Evolutionary conservation across 202 grass and related monocot genomes (phyloP).

Genomic region (Musa balbisiana): DNA sequence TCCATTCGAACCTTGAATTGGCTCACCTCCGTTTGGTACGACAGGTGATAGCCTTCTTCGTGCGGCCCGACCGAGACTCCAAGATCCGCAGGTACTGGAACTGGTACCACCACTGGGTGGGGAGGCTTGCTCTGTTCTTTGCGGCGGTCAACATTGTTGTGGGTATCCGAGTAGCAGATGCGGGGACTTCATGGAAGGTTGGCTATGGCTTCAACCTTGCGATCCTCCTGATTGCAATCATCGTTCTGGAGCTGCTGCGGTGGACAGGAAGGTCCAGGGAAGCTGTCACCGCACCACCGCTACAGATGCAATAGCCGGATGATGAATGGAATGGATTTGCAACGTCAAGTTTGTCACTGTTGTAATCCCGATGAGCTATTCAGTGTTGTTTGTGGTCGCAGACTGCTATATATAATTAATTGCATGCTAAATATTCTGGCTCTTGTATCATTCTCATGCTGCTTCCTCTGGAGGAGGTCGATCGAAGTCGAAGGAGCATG

Average conservation of each 20-base stretch:
- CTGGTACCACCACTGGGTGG: constrained; percentile 97
- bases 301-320: not conserved
- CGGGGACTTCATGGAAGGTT: constrained; percentile 51
- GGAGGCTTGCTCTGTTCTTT: constrained; percentile 69
- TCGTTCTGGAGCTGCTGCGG: constrained; percentile 55
- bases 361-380: no score
- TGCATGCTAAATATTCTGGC: no score
- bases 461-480: no score
- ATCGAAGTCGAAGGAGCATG: no score
- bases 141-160: constrained; percentile 73
- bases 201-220: constrained; percentile 61
- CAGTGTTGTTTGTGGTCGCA: no score
- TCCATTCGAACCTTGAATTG: not conserved
- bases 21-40: not conserved
- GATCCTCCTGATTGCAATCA: constrained; percentile 41
- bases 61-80: constrained; percentile 56
- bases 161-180: constrained; percentile 60
- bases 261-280: constrained; percentile 62
- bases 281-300: constrained; percentile 10
- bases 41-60: constrained; percentile 75
- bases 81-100: constrained; percentile 91
- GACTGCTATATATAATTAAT: no score
- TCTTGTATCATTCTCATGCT: no score
- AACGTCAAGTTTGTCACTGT: no score
- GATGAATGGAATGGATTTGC: not conserved